Percentiles rank a stretch among this genome's conserved stretches.
These are phyloP conservation scores for Entomortierella lignicola DNA, from an alignment of 192 early-diverging fungal species.

Conservation along the genomic window DNA sequence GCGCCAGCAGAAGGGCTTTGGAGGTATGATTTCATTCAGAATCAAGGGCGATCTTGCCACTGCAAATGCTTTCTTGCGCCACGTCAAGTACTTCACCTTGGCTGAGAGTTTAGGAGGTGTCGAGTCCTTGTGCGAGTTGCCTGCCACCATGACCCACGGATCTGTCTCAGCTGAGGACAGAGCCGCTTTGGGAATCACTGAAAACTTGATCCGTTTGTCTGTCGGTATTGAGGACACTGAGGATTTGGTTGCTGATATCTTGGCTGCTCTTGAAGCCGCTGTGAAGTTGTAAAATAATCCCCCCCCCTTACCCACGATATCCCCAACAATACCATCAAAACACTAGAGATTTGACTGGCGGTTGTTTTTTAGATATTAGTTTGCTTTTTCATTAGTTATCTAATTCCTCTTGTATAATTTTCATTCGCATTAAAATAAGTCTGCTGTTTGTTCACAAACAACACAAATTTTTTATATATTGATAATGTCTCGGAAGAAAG, in stretches of 20 bases:
- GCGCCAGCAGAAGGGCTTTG: constrained; percentile 91
- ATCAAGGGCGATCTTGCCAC: constrained; percentile 84
- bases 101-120: constrained; percentile 98
- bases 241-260: constrained; percentile 70
- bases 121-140: constrained; percentile 94
- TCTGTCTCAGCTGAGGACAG: constrained; percentile 89
- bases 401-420: background rate
- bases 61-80: constrained; percentile 86
- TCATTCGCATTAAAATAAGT: background rate
- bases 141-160: constrained; percentile 96
- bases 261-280: constrained; percentile 43
- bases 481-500: too few species aligned
- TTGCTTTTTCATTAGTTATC: too few species aligned
- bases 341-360: background rate
- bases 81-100: constrained; percentile 86
- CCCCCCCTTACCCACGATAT: too few species aligned
- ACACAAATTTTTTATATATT: too few species aligned
- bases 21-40: constrained; percentile 97
- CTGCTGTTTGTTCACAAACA: too few species aligned
- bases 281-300: constrained; percentile 47
- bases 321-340: background rate
- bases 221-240: constrained; percentile 94
- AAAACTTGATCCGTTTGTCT: constrained; percentile 90
- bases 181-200: constrained; percentile 87
- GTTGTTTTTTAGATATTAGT: background rate